phyloP scores from a whole-genome alignment of 139 green algal genomes.

The Chlorella sp. region DNA sequence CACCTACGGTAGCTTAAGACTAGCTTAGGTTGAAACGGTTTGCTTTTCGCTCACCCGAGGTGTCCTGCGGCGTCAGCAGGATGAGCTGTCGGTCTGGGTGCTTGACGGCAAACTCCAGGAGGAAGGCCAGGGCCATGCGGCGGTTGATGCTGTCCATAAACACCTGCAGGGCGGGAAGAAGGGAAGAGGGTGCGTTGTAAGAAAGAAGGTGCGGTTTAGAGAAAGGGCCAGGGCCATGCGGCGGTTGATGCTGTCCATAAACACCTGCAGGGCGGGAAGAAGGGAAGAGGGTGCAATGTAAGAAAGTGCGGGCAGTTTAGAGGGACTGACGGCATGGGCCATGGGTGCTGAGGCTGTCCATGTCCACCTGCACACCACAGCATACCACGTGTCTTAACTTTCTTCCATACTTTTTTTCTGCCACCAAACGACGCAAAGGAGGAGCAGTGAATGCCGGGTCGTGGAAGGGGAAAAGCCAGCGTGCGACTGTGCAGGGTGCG shows the following conservation, averaged over 20 bases:
- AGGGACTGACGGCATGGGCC: background rate
- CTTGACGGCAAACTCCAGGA: slow-evolving; percentile 76
- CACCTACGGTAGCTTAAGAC: too few species aligned
- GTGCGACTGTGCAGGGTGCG: too few species aligned
- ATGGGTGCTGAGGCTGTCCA: background rate
- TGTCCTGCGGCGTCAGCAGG: slow-evolving; percentile 78
- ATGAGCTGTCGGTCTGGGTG: slow-evolving; percentile 73
- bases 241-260: background rate
- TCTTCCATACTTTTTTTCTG: too few species aligned
- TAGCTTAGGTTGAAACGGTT: too few species aligned
- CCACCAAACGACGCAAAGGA: too few species aligned
- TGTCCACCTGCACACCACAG: background rate
- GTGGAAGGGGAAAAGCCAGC: too few species aligned
- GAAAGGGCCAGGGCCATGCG: background rate
- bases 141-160: slow-evolving; percentile 77
- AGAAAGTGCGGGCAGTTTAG: too few species aligned
- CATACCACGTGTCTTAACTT: too few species aligned
- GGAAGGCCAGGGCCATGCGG: slow-evolving; percentile 66
- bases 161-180: slow-evolving; percentile 22
- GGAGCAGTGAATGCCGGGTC: too few species aligned
- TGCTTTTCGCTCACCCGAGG: slow-evolving; percentile 58
- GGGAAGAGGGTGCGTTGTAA: background rate
- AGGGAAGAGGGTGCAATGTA: background rate
- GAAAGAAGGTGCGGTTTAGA: too few species aligned
- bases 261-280: background rate